Evolutionary conservation across 768 basidiomycete genomes (phyloP).

Genomic region (Cubamyces lactineus): DNA sequence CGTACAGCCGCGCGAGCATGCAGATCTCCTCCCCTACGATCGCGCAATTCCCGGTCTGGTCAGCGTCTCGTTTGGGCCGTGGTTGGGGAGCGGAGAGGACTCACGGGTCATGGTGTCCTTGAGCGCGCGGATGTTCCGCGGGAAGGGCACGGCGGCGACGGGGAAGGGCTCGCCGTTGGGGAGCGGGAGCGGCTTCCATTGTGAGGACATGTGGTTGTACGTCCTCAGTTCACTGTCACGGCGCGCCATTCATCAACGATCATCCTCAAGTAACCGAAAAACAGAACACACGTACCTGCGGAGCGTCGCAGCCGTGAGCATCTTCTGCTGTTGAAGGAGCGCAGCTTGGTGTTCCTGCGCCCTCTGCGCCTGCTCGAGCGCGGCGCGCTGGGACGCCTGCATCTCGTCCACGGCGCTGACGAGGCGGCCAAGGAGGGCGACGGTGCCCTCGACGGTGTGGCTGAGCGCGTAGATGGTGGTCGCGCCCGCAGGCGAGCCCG

Average conservation of each 20-base stretch:
- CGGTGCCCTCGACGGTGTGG: neutral
- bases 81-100: neutral
- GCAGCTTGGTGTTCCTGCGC: neutral
- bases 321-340: neutral
- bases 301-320: neutral
- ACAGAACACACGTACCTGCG: neutral
- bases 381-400: neutral
- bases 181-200: slow-evolving; percentile 9
- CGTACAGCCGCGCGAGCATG: neutral
- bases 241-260: neutral
- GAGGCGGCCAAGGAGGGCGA: neutral
- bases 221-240: slow-evolving; percentile 3
- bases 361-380: slow-evolving; percentile 3
- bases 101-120: neutral
- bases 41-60: neutral
- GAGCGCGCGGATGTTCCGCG: neutral
- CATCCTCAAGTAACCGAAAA: neutral
- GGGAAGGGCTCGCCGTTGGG: slow-evolving; percentile 11
- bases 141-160: neutral
- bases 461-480: no score
- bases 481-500: no score
- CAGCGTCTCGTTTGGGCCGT: neutral
- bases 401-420: neutral
- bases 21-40: neutral
- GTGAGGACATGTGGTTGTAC: slow-evolving; percentile 4